Percentiles rank a stretch among this genome's conserved stretches.
Conservation (phyloP, 257 asterid genomes). For the Paraleonurus japonicus region DNA sequence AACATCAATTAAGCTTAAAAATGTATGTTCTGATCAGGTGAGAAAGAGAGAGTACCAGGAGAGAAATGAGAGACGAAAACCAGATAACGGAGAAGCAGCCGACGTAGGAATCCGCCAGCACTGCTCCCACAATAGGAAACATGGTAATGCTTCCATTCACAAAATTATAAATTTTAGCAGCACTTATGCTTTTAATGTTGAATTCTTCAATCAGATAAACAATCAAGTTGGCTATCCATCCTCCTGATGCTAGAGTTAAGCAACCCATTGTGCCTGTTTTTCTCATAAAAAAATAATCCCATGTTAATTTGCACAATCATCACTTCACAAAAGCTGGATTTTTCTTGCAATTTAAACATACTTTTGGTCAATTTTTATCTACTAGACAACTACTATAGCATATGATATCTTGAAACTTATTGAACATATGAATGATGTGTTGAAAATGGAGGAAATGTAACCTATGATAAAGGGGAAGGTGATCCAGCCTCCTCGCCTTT, state of each 20-base stretch:
- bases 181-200: constrained; percentile 67
- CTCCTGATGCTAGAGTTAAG: constrained; percentile 61
- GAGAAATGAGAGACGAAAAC: constrained; percentile 65
- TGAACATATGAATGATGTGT: neutral
- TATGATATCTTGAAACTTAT: neutral
- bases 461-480: constrained; percentile 65
- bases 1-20: too few species aligned
- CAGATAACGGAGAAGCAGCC: constrained; percentile 82
- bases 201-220: constrained; percentile 78
- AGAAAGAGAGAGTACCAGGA: constrained; percentile 42
- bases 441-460: neutral
- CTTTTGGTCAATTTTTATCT: neutral
- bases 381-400: too few species aligned
- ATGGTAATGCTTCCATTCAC: constrained; percentile 70
- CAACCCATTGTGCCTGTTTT: constrained; percentile 64
- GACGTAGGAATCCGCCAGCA: constrained; percentile 64
- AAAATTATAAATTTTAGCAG: constrained; percentile 68
- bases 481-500: constrained; percentile 51
- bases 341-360: neutral
- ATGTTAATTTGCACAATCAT: neutral
- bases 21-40: neutral
- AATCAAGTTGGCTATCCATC: constrained; percentile 61
- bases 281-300: neutral
- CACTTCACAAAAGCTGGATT: neutral
- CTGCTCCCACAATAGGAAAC: constrained; percentile 70